A percentile compares a stretch with the other conserved stretches of the same genome.
Conservation (phyloP, 2,329 filamentous ascomycete genomes). For the Aspergillus fructus region DNA sequence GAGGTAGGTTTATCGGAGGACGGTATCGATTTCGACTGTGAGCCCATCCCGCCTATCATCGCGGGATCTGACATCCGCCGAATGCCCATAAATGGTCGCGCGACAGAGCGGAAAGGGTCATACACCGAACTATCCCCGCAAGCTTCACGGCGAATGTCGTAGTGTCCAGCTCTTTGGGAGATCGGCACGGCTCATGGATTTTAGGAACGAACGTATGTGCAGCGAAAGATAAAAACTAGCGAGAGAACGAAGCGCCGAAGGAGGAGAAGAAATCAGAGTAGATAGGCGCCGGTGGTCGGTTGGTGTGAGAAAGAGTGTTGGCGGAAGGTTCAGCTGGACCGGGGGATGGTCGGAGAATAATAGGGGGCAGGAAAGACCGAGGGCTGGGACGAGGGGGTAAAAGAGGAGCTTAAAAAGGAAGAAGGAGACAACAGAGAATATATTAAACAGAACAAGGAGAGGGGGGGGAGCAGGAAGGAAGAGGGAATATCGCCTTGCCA, state of each 20-base stretch:
- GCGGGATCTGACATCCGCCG: conserved; percentile 26
- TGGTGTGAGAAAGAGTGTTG: background rate
- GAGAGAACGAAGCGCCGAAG: background rate
- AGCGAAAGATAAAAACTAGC: background rate
- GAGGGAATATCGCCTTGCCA: background rate
- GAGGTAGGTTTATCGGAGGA: conserved; percentile 52
- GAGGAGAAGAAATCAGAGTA: background rate
- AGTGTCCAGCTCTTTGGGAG: conserved; percentile 7
- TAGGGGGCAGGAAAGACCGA: conserved; percentile 9
- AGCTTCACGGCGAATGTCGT: conserved; percentile 15
- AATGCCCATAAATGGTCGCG: conserved; percentile 25
- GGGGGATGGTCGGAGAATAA: conserved; percentile 7
- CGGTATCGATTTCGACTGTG: conserved; percentile 43
- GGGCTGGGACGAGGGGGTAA: background rate
- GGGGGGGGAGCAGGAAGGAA: background rate
- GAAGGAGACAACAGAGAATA: background rate
- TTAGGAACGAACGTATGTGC: background rate
- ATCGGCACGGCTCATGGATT: conserved; percentile 19
- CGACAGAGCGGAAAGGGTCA: conserved; percentile 15
- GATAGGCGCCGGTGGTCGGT: background rate
- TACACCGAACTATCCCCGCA: conserved; percentile 16
- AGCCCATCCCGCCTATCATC: conserved; percentile 31
- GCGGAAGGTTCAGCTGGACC: conserved; percentile 6
- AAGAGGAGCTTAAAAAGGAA: conserved; percentile 3
- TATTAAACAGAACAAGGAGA: background rate